Evolutionary conservation across 805 yeast species (phyloP), one percentile per base, ranked within the genome.

Genomic region (Priceomyces fermenticarens): DNA sequence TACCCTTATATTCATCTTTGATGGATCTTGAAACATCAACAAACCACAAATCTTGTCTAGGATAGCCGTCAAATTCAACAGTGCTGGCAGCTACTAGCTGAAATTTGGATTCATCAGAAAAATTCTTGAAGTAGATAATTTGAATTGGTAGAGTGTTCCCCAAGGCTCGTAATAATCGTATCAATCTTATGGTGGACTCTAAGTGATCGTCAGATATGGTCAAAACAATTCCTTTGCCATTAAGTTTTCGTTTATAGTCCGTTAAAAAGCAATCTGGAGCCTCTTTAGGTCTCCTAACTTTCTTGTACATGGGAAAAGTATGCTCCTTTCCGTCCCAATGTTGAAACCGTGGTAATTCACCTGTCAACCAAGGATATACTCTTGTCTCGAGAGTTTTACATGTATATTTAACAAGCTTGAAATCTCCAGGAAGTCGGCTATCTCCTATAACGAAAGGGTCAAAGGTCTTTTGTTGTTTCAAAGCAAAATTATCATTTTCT

Each of bases 161-260:
- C 35, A 62, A 42, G 10, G 54, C 55, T 8, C 67, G 52, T 27
- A 66, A 54, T 7, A 62, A 32, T 30, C 54, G 57, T 13, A 66
- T 48, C 12, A 66, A 47, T 29, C 61, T 35, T 1, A 57, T 30
- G 3, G 52, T 39, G 32, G 46, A 47, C 10, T 56, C 52, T 2
- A 62, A 41, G 43, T 60, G 65, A 1, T 31, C 35, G 40, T 66
- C 65, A 1, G 53, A 41, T 10, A 65, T 47, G 2, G 69, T 60
- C 41, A 66, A 35, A 2, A 62, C 72, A 31, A 66, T 54, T 6
- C 72, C 72, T 35, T 42, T 53, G 0, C 69, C 70, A 23, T 53
- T 49, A 23, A 63, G 40, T n/a, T 43, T 45, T 1, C 32, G 3
- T 32, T 41, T 44, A 38, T 45, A 53, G 13, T 32, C 33, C 10